Conservation (phyloP, 1,139 yeast species). For the Blastobotrys raffinosifermentans region DNA sequence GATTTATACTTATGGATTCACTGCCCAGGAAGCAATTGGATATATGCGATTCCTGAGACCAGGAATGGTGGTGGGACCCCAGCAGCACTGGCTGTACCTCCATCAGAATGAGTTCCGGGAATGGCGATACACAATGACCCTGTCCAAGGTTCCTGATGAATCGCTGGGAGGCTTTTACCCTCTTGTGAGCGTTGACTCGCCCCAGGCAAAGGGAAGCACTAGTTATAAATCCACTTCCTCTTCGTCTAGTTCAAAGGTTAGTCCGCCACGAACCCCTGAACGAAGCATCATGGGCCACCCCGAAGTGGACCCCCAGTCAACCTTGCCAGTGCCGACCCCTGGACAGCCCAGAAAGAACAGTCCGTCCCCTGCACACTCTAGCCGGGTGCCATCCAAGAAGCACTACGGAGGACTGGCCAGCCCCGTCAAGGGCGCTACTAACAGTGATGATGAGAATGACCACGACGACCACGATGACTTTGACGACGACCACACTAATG, state of each 20-base stretch:
- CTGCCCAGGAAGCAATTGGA: conserved; percentile 94
- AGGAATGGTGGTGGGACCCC: conserved; percentile 99
- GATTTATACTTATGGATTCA: conserved; percentile 92
- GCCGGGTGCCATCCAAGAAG: not conserved
- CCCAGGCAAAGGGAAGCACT: conserved; percentile 13
- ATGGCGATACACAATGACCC: conserved; percentile 91
- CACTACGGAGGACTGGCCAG: not conserved
- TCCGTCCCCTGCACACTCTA: conserved; percentile 21
- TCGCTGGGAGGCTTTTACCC: conserved; percentile 74
- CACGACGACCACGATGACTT: conserved; percentile 6
- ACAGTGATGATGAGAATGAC: conserved; percentile 20
- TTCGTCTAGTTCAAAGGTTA: conserved; percentile 13
- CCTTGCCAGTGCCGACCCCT: conserved; percentile 86
- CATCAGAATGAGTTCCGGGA: conserved; percentile 95
- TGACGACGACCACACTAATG: conserved; percentile 1
- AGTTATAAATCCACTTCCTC: not conserved
- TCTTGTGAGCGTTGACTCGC: conserved; percentile 42
- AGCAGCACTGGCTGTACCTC: conserved; percentile 95
- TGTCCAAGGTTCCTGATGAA: conserved; percentile 63
- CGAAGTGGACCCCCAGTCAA: conserved; percentile 62
- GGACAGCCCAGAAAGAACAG: conserved; percentile 84
- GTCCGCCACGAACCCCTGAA: conserved; percentile 64
- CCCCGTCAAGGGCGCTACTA: conserved; percentile 7
- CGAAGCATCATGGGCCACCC: conserved; percentile 67
- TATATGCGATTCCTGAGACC: conserved; percentile 95